phyloP scores from a whole-genome alignment of 805 yeast genomes.

The Suhomyces emberorum region DNA sequence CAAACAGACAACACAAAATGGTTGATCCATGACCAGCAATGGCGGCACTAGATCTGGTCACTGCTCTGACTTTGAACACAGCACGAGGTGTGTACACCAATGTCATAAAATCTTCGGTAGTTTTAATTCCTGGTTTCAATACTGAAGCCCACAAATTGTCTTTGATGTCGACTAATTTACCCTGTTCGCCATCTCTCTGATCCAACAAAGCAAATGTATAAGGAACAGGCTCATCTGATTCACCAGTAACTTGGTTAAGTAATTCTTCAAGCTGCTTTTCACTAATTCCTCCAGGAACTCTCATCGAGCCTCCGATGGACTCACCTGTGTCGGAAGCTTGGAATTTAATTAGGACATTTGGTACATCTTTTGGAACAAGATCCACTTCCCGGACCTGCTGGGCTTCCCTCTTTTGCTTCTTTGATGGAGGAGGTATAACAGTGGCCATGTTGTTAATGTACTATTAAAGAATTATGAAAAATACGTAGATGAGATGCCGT shows the following conservation, averaged over 20 bases:
- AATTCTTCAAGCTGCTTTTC: slow-evolving; percentile 86
- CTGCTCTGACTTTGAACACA: slow-evolving; percentile 86
- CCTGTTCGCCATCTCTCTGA: slow-evolving; percentile 13
- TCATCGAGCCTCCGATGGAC: slow-evolving; percentile 71
- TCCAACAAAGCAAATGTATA: slow-evolving; percentile 73
- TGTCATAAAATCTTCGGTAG: slow-evolving; percentile 91
- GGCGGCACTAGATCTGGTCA: slow-evolving; percentile 87
- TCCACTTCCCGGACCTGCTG: slow-evolving; percentile 77
- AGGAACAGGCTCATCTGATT: slow-evolving; percentile 81
- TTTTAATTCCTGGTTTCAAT: slow-evolving; percentile 78
- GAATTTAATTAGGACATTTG: slow-evolving; percentile 82
- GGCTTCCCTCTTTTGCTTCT: slow-evolving; percentile 79
- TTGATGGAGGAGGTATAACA: slow-evolving; percentile 87
- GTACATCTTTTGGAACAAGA: slow-evolving; percentile 71
- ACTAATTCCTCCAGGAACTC: slow-evolving; percentile 87
- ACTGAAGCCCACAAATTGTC: slow-evolving; percentile 77
- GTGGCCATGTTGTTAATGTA: slow-evolving; percentile 94
- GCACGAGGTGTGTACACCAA: slow-evolving; percentile 93
- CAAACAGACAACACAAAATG: slow-evolving; percentile 86
- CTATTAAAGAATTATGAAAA: too few species aligned
- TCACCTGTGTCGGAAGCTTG: slow-evolving; percentile 95
- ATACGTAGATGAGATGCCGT: slow-evolving; percentile 2
- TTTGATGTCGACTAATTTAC: slow-evolving; percentile 61
- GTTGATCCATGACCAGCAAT: slow-evolving; percentile 96
- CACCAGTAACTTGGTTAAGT: slow-evolving; percentile 72